These are phyloP conservation scores for Populus euphratica DNA, from an alignment of 345 rosid genomes.

Conservation along the genomic window DNA sequence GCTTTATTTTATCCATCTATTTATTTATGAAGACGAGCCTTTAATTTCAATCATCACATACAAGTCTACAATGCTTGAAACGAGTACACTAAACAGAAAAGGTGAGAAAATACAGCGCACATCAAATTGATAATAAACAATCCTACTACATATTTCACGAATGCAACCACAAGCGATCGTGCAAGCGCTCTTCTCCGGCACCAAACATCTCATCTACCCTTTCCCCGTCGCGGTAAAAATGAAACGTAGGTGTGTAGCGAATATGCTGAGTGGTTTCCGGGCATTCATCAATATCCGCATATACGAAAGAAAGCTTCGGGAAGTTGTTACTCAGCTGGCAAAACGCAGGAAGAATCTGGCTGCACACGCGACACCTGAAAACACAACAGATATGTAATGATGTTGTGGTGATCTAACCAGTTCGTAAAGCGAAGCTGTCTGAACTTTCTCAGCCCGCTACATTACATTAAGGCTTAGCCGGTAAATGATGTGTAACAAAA, in stretches of 20 bases:
- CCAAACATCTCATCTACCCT: slow-evolving; percentile 94
- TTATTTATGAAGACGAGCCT: neutral
- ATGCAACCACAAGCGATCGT: slow-evolving; percentile 86
- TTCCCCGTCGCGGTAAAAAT: slow-evolving; percentile 79
- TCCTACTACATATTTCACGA: slow-evolving; percentile 40
- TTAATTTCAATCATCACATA: neutral
- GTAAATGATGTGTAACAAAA: too few species aligned
- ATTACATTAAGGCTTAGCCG: too few species aligned
- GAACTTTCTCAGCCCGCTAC: too few species aligned
- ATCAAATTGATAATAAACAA: neutral
- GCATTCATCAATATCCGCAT: slow-evolving; percentile 92
- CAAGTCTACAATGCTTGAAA: neutral
- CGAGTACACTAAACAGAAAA: neutral
- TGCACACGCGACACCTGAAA: slow-evolving; percentile 82
- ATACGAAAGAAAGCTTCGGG: slow-evolving; percentile 58
- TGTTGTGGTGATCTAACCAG: too few species aligned
- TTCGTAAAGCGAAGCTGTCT: too few species aligned
- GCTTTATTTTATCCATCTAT: too few species aligned
- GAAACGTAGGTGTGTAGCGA: slow-evolving; percentile 90
- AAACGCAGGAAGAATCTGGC: slow-evolving; percentile 76
- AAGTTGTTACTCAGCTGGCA: slow-evolving; percentile 63
- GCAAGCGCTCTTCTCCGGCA: slow-evolving; percentile 82
- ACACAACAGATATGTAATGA: neutral
- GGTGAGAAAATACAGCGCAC: neutral
- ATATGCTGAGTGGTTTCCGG: slow-evolving; percentile 77